Evolutionary conservation across 495 filamentous ascomycete genomes (phyloP).

Genomic region (Aspergillus ostianus): DNA sequence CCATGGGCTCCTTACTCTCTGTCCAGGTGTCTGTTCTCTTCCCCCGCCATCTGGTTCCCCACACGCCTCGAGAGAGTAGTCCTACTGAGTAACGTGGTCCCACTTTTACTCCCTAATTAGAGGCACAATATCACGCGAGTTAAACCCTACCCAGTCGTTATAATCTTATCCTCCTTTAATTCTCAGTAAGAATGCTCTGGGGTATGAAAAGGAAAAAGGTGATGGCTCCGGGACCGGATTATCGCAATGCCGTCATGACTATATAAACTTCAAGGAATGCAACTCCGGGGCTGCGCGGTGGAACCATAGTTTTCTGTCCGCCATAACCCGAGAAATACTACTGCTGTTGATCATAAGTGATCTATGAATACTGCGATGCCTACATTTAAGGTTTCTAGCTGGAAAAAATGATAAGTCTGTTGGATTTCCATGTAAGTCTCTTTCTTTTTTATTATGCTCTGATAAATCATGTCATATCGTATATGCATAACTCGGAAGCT

Average conservation of each 20-base stretch:
- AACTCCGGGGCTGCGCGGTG: background rate
- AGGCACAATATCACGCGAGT: too few species aligned
- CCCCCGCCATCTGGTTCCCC: too few species aligned
- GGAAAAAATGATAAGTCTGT: background rate
- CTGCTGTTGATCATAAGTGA: background rate
- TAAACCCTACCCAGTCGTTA: too few species aligned
- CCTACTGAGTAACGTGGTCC: too few species aligned
- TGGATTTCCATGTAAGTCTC: background rate
- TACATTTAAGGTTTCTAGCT: background rate
- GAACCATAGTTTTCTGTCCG: background rate
- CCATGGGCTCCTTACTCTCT: background rate
- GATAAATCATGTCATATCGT: constrained; percentile 7
- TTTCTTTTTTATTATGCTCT: background rate
- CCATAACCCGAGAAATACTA: background rate
- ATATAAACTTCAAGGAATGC: constrained; percentile 4
- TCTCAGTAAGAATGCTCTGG: too few species aligned
- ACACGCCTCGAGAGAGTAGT: too few species aligned
- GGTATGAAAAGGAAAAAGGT: background rate
- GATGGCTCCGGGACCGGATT: background rate
- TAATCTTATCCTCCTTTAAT: too few species aligned
- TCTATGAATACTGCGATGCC: background rate
- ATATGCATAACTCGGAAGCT: background rate
- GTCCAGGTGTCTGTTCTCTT: too few species aligned
- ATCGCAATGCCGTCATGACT: constrained; percentile 9
- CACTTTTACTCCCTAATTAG: too few species aligned